Evolutionary conservation across 2,329 filamentous ascomycete genomes (phyloP), one percentile per base, ranked within the genome.

Genomic region (Neofusicoccum ribis): DNA sequence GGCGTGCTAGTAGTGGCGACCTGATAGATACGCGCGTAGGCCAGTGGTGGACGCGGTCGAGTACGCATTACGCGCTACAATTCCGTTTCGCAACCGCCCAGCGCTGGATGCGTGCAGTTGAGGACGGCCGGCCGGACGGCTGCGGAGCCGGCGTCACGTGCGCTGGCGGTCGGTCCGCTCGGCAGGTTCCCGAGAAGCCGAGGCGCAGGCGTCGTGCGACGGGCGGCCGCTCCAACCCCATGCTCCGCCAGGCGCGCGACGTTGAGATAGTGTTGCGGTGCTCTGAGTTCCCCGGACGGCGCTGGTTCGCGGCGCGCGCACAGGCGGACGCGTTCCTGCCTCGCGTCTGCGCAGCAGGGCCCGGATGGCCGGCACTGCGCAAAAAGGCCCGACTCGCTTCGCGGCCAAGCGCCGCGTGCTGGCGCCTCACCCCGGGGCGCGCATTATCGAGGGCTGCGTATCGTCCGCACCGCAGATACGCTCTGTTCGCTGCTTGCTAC

Each of bases 151-250:
- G 56, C 7, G 31, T 60, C 56, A 60, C 56, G 56, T 60, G 56
- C 27, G 8, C 14, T 15, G n/a, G 11, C 8, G 8, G 31, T 60
- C 56, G 56, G 56, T 37, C 20, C 23, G 39, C 15, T 47, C 56
- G 56, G 56, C 56, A 60, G 43, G 17, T 20, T 60, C 43, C 56
- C 56, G 56, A 60, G 56, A 47, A 47, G 56, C 56, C 56, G 56
- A 47, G 12, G 43, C 11, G 5, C 3, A 14, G 23, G 15, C 8
- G 5, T 8, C 41, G 9, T 8, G 14, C 1, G 20, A 15, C 12
- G 2, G 41, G 36, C 5, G 23, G 11, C 54, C 23, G 8, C 27
- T 23, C 14, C n/a, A 34, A 47, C 43, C 56, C 41, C 43, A 37
- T 36, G 2, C 20, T 47, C 23, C 41, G 31, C 27, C 41, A 47